Evolutionary conservation across 306 rosid genomes (phyloP), one percentile per base, ranked within the genome.

Genomic region (Lathyrus tuberosus): DNA sequence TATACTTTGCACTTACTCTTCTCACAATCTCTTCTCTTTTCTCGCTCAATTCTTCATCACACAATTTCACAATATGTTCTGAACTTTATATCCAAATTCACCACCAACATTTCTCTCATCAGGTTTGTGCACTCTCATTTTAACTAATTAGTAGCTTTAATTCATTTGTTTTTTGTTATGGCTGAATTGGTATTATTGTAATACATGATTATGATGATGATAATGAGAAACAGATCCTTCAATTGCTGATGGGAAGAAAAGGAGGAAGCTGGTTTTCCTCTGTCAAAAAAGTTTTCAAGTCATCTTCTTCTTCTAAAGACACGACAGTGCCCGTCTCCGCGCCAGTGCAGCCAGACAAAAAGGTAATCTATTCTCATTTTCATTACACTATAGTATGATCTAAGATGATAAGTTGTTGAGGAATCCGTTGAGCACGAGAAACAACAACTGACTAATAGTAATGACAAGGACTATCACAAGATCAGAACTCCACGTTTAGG

Each of bases 261-360:
- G 84, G 95, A 77, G 82, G 75, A 49, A 24, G 91, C 40, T 94
- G 99, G 99, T 91, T 94, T 81, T 88, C 97, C 1, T 78, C 97
- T 0, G 96, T 94, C 58, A 94, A 87, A 88, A 94, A 79, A 78
- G 99, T 82, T 48, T 91, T 94, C 73, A 88, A 84, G 76, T 76
- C 84, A 69, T 79, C 90, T 0, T 76, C 84, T 15, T 83, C 96
- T 80, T 79, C 90, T 2, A 91, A 86, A 82, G 86, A 83, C 47
- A 71, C 82, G 51, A 75, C 83, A 60, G 78, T 18, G 33, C 71
- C 83, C 26, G 85, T 62, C 62, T 14, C 63, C 41, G 30, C 41
- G 40, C 20, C 40, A 0, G 35, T 28, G 20, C 63, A 28, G 52
- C 75, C 79, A 20, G 87, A 80, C 17, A 86, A 79, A 69, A 88